phyloP scores from a whole-genome alignment of 176 grass and related monocot species.

The Leersia perrieri region DNA sequence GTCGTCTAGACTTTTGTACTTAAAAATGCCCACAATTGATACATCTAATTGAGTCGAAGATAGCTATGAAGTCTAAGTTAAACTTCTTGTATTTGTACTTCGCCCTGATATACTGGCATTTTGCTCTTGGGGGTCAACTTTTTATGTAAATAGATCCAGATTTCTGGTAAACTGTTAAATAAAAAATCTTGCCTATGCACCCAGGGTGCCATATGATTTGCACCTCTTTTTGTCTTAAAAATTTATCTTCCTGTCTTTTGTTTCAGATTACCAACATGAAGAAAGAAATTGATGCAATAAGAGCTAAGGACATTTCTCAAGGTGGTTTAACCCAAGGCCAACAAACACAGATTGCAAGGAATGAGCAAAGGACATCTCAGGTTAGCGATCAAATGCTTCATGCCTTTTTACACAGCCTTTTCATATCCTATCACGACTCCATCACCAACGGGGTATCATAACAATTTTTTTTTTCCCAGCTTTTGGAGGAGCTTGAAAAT shows the following conservation, averaged over 20 bases:
- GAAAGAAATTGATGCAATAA: conserved; percentile 97
- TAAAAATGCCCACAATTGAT: no score
- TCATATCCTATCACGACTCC: neutral
- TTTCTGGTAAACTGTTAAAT: conserved; percentile 18
- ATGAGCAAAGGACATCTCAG: conserved; percentile 94
- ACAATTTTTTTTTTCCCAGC: conserved; percentile 48
- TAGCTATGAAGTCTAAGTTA: neutral
- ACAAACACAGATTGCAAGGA: conserved; percentile 98
- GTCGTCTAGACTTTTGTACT: no score
- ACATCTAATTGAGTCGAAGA: neutral
- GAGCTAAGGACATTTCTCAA: conserved; percentile 91
- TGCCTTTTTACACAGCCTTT: neutral
- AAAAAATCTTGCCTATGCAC: neutral
- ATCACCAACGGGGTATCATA: neutral
- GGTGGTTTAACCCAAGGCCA: conserved; percentile 99
- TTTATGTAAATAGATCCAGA: neutral
- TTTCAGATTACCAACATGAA: conserved; percentile 92
- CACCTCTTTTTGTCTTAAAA: conserved; percentile 15
- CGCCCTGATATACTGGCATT: neutral
- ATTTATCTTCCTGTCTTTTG: conserved; percentile 2
- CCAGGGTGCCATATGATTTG: neutral
- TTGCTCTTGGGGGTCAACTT: neutral
- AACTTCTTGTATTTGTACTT: neutral
- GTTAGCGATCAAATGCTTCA: conserved; percentile 35
- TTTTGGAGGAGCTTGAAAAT: conserved; percentile 94